Base-by-base conservation (phyloP, 169 alveolate genomes). In the Plasmodium gonderi region DNA sequence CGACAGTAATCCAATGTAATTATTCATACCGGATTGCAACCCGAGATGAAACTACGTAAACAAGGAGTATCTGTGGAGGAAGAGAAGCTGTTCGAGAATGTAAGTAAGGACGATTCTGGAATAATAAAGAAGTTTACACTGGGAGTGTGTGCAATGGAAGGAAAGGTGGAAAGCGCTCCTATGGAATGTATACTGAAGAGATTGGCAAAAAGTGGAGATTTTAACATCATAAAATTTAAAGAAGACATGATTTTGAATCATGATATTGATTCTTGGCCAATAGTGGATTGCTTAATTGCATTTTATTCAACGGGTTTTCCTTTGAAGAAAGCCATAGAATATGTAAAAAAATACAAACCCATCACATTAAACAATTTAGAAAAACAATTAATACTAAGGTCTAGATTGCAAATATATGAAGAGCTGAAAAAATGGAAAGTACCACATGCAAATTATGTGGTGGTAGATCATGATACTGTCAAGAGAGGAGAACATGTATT, bases 271-370 rank as follows among this genome's bases (percentile, higher is more conserved):
- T 92, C 93, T 12, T 97, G 99, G 99, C 99, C 99, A 6, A 85
- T 96, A 11, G 99, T 97, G 5, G 99, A 98, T 90, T 98, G 99
- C 26, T 94, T 97, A 17, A 97, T 98, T 20, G 97, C 98, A 17
- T 98, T 98, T 92, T 97, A 97, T 90, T 97, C 99, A 45, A 91
- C 95, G 29, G 98, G 98, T 29, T 98, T 97, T 87, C 99, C 99
- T 6, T 95, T 96, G 11, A 95, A 96, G 36, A 79, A 92, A 29
- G 95, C 92, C 11, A 81, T 92, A n/a, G 95, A 92, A 23, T 79
- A 92, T 76, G 90, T 79, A 17, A 92, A 81, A 3, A 80, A 92
- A 77, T 92, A 81, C 38, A 92, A 83, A 5, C 92, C 92, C n/a
- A 90, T 94, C 26, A 90, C 91, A 7, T 38, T 95, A 38, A 90